Conservation (phyloP, 2,329 filamentous ascomycete genomes). For the Grosmannia serpens region DNA sequence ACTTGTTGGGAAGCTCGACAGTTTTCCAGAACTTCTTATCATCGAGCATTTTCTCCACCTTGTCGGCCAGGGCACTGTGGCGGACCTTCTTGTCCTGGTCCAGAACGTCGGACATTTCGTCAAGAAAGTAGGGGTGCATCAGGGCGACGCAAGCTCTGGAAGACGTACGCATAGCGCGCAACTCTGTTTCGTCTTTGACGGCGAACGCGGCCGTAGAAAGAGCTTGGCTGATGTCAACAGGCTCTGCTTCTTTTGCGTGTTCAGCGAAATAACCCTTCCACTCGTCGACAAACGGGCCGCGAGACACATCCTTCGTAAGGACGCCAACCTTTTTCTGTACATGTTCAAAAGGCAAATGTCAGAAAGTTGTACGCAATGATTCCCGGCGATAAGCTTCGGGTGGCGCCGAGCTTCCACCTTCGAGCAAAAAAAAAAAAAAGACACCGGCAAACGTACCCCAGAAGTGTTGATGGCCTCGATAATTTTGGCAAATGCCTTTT, state of each 20-base stretch:
- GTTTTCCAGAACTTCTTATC: slow-evolving; percentile 88
- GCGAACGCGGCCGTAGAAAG: slow-evolving; percentile 77
- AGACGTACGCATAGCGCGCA: slow-evolving; percentile 87
- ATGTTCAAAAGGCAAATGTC: neutral
- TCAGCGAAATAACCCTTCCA: slow-evolving; percentile 79
- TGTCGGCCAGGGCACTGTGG: slow-evolving; percentile 74
- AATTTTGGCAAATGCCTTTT: slow-evolving; percentile 78
- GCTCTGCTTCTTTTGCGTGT: slow-evolving; percentile 73
- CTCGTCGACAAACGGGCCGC: slow-evolving; percentile 86
- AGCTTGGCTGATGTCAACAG: slow-evolving; percentile 74
- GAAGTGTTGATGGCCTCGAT: slow-evolving; percentile 76
- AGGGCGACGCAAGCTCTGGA: slow-evolving; percentile 88
- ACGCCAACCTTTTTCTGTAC: slow-evolving; percentile 77
- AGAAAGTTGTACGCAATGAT: neutral
- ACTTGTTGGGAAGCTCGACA: slow-evolving; percentile 54
- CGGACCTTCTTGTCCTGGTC: slow-evolving; percentile 97
- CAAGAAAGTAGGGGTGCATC: slow-evolving; percentile 93
- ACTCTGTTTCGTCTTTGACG: slow-evolving; percentile 88
- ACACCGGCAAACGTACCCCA: slow-evolving; percentile 50
- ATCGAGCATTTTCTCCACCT: slow-evolving; percentile 84
- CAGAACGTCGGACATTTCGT: slow-evolving; percentile 93
- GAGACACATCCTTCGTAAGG: slow-evolving; percentile 71
- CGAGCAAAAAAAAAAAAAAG: too few relatives aligned
- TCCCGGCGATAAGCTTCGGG: neutral
- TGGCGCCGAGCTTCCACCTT: too few relatives aligned